Evolutionary conservation across 345 rosid genomes (phyloP).

Genomic region (Lagerstroemia speciosa): DNA sequence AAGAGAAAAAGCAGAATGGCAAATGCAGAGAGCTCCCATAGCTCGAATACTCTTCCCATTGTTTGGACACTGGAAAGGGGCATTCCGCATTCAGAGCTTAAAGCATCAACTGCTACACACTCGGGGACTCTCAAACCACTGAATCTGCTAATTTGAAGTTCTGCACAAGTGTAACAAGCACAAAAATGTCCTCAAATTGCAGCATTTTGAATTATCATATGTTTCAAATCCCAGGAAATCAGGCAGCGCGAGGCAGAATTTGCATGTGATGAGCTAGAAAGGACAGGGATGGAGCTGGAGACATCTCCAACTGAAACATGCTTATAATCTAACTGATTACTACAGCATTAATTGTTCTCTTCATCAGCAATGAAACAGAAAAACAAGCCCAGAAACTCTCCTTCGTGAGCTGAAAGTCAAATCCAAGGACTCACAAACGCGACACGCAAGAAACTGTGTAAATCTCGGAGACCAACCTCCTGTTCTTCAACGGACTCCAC

Average conservation of each 20-base stretch:
- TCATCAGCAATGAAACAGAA: background rate
- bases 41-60: slow-evolving; percentile 36
- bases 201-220: background rate
- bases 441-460: background rate
- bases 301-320: background rate
- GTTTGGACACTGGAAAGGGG: background rate
- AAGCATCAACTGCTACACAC: background rate
- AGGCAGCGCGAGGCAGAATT: background rate
- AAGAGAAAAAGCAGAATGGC: slow-evolving; percentile 25
- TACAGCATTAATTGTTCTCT: background rate
- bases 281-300: background rate
- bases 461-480: background rate
- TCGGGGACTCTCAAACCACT: background rate
- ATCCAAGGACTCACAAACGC: background rate
- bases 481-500: background rate
- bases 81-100: background rate
- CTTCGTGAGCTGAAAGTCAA: background rate
- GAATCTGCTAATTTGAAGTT: background rate
- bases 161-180: background rate
- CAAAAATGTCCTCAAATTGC: background rate
- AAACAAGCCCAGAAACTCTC: background rate
- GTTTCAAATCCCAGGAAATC: background rate
- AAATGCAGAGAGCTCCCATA: slow-evolving; percentile 24
- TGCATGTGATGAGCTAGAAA: background rate
- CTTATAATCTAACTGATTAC: background rate